Conservation (phyloP, 495 filamentous ascomycete species). For the Geopyxis carbonaria region DNA sequence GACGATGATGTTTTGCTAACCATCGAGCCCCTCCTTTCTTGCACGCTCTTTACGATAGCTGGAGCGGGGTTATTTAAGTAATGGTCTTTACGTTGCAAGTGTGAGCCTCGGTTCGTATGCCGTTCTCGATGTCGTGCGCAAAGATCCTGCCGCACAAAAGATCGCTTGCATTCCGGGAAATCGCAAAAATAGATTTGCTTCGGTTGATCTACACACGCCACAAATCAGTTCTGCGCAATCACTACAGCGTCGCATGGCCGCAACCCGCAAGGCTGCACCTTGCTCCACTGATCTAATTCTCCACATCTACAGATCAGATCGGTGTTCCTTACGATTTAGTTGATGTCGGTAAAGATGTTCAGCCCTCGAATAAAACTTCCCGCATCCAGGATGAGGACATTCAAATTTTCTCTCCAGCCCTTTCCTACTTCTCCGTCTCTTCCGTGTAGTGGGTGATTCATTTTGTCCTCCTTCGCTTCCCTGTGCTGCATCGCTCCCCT, state of each 20-base stretch:
- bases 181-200: constrained; percentile 95
- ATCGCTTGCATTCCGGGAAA: constrained; percentile 75
- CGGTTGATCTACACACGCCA: constrained; percentile 40
- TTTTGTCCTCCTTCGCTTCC: constrained; percentile 17
- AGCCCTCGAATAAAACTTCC: constrained; percentile 89
- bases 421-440: constrained; percentile 70
- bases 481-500: constrained; percentile 24
- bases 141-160: constrained; percentile 87
- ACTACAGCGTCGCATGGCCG: neutral
- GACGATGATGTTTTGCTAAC: constrained; percentile 17
- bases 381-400: constrained; percentile 74
- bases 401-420: constrained; percentile 88
- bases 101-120: constrained; percentile 89
- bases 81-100: constrained; percentile 78
- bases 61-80: constrained; percentile 37
- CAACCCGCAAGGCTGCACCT: neutral
- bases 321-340: constrained; percentile 58
- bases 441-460: constrained; percentile 31
- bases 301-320: neutral
- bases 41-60: constrained; percentile 3
- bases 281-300: neutral
- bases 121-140: constrained; percentile 86
- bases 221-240: neutral
- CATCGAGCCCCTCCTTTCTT: constrained; percentile 17
- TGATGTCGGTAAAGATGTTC: constrained; percentile 96